These are phyloP conservation scores for Microbotryomycetes sp. DNA, from an alignment of 1,284 basidiomycete species.

Conservation along the genomic window DNA sequence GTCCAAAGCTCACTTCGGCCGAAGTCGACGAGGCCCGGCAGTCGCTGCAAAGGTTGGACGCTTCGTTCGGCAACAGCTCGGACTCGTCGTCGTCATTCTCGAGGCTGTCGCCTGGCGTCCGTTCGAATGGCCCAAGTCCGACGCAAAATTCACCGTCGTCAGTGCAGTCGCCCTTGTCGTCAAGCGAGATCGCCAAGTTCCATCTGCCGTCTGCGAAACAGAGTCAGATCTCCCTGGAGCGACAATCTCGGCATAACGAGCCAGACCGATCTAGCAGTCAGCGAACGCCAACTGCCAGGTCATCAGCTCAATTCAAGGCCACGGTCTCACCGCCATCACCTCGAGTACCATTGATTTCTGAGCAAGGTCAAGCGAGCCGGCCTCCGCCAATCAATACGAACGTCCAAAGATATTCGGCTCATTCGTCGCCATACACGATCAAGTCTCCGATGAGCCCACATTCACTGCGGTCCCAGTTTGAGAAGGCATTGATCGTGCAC, in stretches of 20 bases:
- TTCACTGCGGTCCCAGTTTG: constrained; percentile 1
- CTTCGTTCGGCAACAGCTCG: neutral
- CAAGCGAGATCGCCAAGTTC: neutral
- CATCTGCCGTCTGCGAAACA: neutral
- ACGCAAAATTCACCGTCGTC: neutral
- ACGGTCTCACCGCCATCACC: neutral
- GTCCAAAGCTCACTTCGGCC: neutral
- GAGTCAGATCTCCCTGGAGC: neutral
- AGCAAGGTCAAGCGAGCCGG: too few relatives aligned
- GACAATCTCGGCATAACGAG: neutral
- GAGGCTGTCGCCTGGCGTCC: neutral
- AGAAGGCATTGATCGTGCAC: constrained; percentile 10
- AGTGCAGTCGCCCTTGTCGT: neutral
- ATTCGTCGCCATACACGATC: too few relatives aligned
- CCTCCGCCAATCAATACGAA: too few relatives aligned
- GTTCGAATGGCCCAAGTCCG: neutral
- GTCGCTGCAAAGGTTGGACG: neutral
- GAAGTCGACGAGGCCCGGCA: neutral
- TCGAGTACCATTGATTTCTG: too few relatives aligned
- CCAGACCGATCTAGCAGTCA: neutral
- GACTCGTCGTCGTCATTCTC: neutral
- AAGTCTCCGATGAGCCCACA: neutral
- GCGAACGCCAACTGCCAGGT: neutral
- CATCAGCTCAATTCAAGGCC: neutral
- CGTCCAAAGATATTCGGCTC: too few relatives aligned